These are phyloP conservation scores for Agaricales sp. DNA, from an alignment of 1,284 basidiomycete genomes.

Conservation along the genomic window DNA sequence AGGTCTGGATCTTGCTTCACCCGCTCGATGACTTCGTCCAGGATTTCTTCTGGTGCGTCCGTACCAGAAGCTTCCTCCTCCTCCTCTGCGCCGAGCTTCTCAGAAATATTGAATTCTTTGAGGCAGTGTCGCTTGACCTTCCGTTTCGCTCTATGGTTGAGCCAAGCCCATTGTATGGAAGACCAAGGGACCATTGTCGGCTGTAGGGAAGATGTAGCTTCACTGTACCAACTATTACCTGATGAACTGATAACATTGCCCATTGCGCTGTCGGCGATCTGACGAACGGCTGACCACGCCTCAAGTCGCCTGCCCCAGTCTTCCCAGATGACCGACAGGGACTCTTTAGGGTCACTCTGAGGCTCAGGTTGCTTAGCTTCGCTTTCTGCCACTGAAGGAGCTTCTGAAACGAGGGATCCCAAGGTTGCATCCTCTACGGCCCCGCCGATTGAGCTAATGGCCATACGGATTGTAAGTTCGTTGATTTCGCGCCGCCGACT, in stretches of 20 bases:
- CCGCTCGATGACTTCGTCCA: constrained; percentile 66
- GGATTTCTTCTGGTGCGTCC: constrained; percentile 22
- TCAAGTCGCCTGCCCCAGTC: constrained; percentile 64
- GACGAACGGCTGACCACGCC: constrained; percentile 55
- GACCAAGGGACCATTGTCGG: constrained; percentile 55
- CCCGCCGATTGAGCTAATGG: constrained; percentile 65
- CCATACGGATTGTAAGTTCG: constrained; percentile 71
- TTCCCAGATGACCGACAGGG: constrained; percentile 45
- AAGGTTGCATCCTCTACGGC: constrained; percentile 33
- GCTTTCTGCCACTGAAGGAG: constrained; percentile 4
- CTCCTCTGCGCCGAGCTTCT: constrained; percentile 25
- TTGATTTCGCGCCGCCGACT: constrained; percentile 64
- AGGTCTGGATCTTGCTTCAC: constrained; percentile 68
- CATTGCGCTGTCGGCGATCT: constrained; percentile 64
- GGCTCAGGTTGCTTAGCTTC: not conserved
- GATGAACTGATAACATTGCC: constrained; percentile 47
- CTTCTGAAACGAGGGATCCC: constrained; percentile 11
- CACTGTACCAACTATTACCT: constrained; percentile 14
- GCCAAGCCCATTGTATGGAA: constrained; percentile 47
- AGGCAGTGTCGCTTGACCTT: constrained; percentile 47
- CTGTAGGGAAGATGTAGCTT: constrained; percentile 35
- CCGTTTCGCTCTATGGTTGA: constrained; percentile 26
- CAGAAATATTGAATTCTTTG: constrained; percentile 33
- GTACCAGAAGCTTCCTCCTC: constrained; percentile 31
- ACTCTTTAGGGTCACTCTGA: constrained; percentile 13